Percentiles rank a stretch among this genome's conserved stretches.
phyloP scores from a whole-genome alignment of 495 filamentous ascomycete species.

The Aspergillus carlsbadensis region DNA sequence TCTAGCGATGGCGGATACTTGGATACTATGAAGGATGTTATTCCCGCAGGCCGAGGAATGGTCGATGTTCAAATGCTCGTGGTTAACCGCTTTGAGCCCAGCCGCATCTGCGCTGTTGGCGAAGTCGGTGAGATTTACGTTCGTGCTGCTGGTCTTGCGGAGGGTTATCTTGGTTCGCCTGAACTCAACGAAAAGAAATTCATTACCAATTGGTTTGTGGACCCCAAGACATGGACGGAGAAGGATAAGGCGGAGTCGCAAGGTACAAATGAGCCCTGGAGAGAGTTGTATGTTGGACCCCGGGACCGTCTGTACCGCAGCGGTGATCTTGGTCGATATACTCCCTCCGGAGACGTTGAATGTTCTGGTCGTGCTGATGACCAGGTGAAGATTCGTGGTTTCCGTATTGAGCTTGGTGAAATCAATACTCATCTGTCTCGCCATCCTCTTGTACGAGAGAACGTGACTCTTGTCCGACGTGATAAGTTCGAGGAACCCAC shows the following conservation, averaged over 20 bases:
- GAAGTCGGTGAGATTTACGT: conserved; percentile 88
- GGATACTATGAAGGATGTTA: conserved; percentile 71
- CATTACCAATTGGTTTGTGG: conserved; percentile 84
- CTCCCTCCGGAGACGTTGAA: conserved; percentile 70
- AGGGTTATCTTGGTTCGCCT: conserved; percentile 75
- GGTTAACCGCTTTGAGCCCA: conserved; percentile 74
- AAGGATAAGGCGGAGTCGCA: conserved; percentile 51
- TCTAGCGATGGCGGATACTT: conserved; percentile 65
- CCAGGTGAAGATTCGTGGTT: conserved; percentile 94
- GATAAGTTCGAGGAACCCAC: conserved; percentile 90
- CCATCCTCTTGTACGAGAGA: conserved; percentile 79
- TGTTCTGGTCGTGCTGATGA: conserved; percentile 79
- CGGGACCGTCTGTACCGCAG: conserved; percentile 84
- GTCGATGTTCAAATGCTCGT: conserved; percentile 89
- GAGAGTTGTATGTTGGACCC: conserved; percentile 76
- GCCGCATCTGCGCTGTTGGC: conserved; percentile 72
- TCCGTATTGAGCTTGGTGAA: conserved; percentile 92
- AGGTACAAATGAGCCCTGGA: conserved; percentile 60
- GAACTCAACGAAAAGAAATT: conserved; percentile 79
- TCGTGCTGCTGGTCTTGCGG: conserved; percentile 83
- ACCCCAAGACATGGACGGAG: conserved; percentile 69
- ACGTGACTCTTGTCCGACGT: conserved; percentile 81
- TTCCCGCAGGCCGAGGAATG: conserved; percentile 90
- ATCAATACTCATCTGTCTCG: conserved; percentile 84
- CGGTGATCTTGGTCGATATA: conserved; percentile 78